Conservation (phyloP, 768 basidiomycete species). For the Daedalea quercina region DNA sequence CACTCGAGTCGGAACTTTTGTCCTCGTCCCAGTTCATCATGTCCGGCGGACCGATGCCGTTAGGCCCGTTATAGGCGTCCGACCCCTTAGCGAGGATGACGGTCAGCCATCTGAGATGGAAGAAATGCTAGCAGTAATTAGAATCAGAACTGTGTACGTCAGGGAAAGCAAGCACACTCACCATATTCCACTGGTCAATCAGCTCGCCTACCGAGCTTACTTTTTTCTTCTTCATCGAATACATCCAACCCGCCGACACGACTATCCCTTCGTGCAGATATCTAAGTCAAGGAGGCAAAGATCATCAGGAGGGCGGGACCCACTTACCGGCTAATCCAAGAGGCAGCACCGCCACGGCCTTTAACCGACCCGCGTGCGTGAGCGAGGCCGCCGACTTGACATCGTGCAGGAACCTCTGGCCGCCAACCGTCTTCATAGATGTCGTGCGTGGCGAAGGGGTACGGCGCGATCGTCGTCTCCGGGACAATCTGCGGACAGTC, state of each 20-base stretch:
- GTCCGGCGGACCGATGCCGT: no score
- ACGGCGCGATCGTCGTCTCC: conserved; percentile 29
- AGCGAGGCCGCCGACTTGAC: conserved; percentile 5
- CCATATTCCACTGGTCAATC: conserved; percentile 44
- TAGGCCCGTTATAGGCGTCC: no score
- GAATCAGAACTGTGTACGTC: no score
- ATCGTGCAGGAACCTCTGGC: conserved; percentile 23
- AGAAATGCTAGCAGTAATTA: no score
- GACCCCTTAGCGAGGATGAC: no score
- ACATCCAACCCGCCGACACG: neutral
- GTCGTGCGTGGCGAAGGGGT: conserved; percentile 48
- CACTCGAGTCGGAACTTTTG: no score
- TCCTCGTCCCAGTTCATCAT: no score
- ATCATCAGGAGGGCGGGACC: neutral
- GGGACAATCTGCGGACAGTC: conserved; percentile 42
- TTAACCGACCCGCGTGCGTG: neutral
- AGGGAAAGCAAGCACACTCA: no score
- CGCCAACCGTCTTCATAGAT: conserved; percentile 44
- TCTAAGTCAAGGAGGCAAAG: neutral
- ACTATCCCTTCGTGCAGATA: neutral
- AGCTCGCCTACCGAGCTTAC: conserved; percentile 30
- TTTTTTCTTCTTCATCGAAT: conserved; percentile 5
- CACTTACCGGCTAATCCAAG: neutral
- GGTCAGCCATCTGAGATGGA: no score
- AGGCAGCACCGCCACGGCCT: neutral